A percentile compares a stretch with the other conserved stretches of the same genome.
Conservation (phyloP, 768 basidiomycete species). For the Hysterangium stoloniferum region DNA sequence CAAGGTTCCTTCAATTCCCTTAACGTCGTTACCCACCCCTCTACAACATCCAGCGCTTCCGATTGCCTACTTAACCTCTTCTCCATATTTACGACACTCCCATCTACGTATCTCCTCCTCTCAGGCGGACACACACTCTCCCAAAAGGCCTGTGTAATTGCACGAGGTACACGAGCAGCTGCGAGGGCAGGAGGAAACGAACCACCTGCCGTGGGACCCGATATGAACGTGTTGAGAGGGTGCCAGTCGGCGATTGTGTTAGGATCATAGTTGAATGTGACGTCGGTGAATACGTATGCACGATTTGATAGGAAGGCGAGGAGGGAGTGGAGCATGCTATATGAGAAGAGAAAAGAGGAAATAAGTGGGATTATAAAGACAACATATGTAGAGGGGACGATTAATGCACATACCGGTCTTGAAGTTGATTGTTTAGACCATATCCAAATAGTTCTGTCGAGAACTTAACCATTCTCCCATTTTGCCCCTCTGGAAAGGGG, state of each 20-base stretch:
- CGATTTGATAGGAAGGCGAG: conserved; percentile 39
- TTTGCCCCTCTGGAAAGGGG: too few species aligned
- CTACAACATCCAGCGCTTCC: conserved; percentile 30
- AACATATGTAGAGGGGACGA: too few species aligned
- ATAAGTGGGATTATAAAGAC: too few species aligned
- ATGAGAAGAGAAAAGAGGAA: too few species aligned
- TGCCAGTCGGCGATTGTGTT: background rate
- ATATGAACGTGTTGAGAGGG: conserved; percentile 12
- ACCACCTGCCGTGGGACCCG: conserved; percentile 37
- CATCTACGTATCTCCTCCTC: conserved; percentile 23
- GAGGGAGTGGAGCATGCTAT: conserved; percentile 19
- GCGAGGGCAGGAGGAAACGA: conserved; percentile 26
- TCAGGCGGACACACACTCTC: conserved; percentile 38
- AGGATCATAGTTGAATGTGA: conserved; percentile 3
- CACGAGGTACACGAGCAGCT: conserved; percentile 25
- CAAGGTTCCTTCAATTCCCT: conserved; percentile 38
- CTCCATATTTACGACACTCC: conserved; percentile 29
- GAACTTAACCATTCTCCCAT: too few species aligned
- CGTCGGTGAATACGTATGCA: conserved; percentile 37
- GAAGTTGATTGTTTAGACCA: too few species aligned
- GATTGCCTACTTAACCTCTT: conserved; percentile 15
- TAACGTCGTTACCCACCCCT: conserved; percentile 40
- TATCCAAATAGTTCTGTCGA: too few species aligned
- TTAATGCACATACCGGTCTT: too few species aligned
- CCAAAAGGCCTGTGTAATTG: conserved; percentile 41